Conservation (phyloP, 768 basidiomycete species). For the Pisolithus albus region DNA sequence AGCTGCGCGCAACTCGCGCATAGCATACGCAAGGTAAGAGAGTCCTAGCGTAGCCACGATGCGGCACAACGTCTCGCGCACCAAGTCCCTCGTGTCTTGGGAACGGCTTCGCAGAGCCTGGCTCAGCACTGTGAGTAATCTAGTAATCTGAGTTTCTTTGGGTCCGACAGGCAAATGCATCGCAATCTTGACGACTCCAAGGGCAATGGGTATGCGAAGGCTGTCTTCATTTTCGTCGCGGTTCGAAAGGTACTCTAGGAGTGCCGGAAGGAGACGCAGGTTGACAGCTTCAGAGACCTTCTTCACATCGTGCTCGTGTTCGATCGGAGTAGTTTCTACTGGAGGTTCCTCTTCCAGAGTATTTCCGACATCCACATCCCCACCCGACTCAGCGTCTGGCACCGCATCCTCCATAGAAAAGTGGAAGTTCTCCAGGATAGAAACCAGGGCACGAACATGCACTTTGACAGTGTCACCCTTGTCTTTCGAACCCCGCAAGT, state of each 20-base stretch:
- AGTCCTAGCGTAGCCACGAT: conserved; percentile 72
- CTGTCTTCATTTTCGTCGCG: conserved; percentile 79
- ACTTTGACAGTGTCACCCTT: conserved; percentile 73
- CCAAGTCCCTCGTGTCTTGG: conserved; percentile 85
- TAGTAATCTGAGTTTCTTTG: conserved; percentile 62
- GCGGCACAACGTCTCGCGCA: conserved; percentile 74
- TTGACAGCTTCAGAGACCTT: conserved; percentile 72
- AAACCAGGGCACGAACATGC: conserved; percentile 77
- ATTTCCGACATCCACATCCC: conserved; percentile 26
- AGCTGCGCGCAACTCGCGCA: conserved; percentile 80
- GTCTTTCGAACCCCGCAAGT: conserved; percentile 58
- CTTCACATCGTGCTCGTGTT: conserved; percentile 12
- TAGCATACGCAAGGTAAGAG: conserved; percentile 59
- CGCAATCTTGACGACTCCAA: conserved; percentile 83
- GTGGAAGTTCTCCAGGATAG: conserved; percentile 85
- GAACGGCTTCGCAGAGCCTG: conserved; percentile 91
- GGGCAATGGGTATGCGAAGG: conserved; percentile 80
- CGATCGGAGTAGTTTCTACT: neutral
- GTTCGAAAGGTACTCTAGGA: conserved; percentile 77
- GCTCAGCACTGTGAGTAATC: conserved; percentile 76
- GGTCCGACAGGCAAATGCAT: conserved; percentile 62
- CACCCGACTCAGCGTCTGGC: conserved; percentile 20
- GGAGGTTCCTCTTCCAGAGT: conserved; percentile 14
- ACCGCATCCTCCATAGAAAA: conserved; percentile 72
- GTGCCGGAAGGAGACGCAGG: conserved; percentile 64